Base-by-base conservation (phyloP, 768 basidiomycete species). In the Kwoniella heveanensis region DNA sequence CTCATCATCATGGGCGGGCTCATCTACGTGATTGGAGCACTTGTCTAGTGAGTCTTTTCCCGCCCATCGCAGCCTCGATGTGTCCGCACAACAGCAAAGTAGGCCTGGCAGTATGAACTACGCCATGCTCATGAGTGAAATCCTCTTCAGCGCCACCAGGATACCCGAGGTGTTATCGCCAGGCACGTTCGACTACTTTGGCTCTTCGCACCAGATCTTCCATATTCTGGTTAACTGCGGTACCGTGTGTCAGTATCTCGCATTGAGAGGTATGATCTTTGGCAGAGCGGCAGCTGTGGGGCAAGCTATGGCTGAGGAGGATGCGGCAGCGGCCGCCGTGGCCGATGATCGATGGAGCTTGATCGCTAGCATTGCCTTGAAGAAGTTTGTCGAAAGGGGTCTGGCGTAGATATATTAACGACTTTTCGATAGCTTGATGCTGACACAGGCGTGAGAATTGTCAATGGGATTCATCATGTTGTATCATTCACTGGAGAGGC, bases 171-270 rank as follows among this genome's bases (percentile, higher is more conserved):
- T 86, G 39, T 80, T 87, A 65, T 81, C 83, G 7, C 90, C 90
- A 5, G 91, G 91, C 37, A 85, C 80, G 67, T 92, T 92, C 80
- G 91, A 93, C 81, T 84, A 85, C 72, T 85, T 90, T 71, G 84
- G 87, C 59, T 85, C 89, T 0, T 91, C 89, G 21, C 92, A 95
- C 82, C 90, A 94, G 80, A 89, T 95, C 70, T 94, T 96, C 79
- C 93, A 94, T 76, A 78, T 87, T 64, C 87, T 85, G 71, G 91
- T 94, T n/a, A 61, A 78, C 1, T 62, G 60, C 21, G 79, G 73
- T 1, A 70, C 72, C 24, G 53, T 68, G 44, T 67, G 62, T 48
- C 76, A 78, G 54, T 78, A 77, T 59, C 58, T 65, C 6, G 79
- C 76, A 1, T 51, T 79, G 47, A 53, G 68, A 25, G 73, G 70